These are phyloP conservation scores for Carex myosuroides DNA, from an alignment of 176 grass and related monocot species.

Conservation along the genomic window DNA sequence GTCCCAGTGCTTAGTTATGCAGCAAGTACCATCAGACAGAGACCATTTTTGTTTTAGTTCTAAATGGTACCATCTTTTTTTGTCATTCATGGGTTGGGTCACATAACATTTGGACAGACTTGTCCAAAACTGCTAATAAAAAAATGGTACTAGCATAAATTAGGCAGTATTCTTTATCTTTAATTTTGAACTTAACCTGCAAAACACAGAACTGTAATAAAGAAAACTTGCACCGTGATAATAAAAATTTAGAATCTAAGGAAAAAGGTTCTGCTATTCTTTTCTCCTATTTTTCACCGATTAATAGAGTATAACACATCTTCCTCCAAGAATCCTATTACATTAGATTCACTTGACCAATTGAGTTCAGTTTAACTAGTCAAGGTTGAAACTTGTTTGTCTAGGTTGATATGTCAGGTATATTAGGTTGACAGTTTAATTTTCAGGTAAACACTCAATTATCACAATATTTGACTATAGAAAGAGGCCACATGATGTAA, in stretches of 20 bases:
- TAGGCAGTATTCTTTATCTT: neutral
- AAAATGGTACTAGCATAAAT: conserved; percentile 2
- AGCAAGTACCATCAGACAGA: neutral
- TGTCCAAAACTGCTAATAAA: neutral
- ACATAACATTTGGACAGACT: conserved; percentile 8
- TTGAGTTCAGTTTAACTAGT: neutral
- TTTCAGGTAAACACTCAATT: neutral
- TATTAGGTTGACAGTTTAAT: neutral
- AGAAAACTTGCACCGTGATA: neutral
- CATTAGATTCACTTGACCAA: neutral
- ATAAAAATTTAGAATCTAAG: neutral
- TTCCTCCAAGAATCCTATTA: neutral
- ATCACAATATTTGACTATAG: conserved; percentile 6
- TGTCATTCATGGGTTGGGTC: neutral
- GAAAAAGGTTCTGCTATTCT: neutral
- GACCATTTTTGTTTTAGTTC: conserved; percentile 4
- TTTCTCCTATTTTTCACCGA: neutral
- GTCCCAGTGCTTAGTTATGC: neutral
- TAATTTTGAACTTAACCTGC: neutral
- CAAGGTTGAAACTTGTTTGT: neutral
- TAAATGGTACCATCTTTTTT: neutral
- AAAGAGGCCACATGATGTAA: conserved; percentile 1
- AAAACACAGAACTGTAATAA: neutral
- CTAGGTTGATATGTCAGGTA: neutral
- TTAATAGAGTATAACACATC: neutral